Percentiles rank a stretch among this genome's conserved stretches.
phyloP scores from a whole-genome alignment of 208 protist genomes.

The Lotmaria passim region DNA sequence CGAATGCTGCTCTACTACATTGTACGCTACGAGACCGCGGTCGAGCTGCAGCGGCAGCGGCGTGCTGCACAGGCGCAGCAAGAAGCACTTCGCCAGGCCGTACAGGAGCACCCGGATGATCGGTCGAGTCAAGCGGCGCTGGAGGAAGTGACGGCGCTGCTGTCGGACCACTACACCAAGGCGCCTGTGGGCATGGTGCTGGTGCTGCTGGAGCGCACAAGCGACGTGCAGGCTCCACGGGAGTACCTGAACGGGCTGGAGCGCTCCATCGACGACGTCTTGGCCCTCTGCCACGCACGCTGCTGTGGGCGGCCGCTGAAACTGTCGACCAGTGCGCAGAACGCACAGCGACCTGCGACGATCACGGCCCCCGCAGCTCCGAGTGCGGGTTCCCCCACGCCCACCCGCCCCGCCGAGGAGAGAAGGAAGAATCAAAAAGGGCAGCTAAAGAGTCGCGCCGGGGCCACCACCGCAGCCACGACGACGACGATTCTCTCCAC shows the following conservation, averaged over 20 bases:
- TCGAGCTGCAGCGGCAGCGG: conserved; percentile 33
- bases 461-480: not conserved
- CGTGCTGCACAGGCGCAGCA: conserved; percentile 20
- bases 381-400: not conserved
- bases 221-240: conserved; percentile 36
- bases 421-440: not conserved
- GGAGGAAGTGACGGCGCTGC: conserved; percentile 8
- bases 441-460: conserved; percentile 19
- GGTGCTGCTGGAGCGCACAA: conserved; percentile 52
- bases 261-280: conserved; percentile 36
- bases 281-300: conserved; percentile 31
- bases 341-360: not conserved
- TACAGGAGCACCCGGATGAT: conserved; percentile 28
- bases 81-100: not conserved
- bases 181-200: conserved; percentile 36
- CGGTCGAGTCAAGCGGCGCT: conserved; percentile 21
- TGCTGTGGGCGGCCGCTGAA: conserved; percentile 44
- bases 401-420: not conserved
- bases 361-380: not conserved
- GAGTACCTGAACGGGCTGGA: conserved; percentile 45
- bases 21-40: conserved; percentile 23
- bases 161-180: conserved; percentile 10
- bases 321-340: conserved; percentile 16
- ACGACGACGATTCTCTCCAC: conserved; percentile 10
- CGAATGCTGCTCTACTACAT: conserved; percentile 44